Base-by-base conservation (phyloP, 1,284 basidiomycete species). In the Ganoderma multipileum region DNA sequence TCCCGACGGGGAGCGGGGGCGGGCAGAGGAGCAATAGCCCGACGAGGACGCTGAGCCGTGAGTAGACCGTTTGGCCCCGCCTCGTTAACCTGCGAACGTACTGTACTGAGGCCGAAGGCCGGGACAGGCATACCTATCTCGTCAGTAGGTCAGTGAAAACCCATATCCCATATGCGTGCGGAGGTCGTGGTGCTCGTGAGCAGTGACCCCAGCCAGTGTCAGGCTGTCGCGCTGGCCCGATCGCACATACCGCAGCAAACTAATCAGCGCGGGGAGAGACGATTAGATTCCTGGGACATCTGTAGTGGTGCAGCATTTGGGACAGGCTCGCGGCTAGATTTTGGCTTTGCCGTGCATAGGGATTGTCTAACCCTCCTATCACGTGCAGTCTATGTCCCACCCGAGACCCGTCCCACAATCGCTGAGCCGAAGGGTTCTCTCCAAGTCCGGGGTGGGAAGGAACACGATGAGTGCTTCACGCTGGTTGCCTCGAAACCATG, bases 41-140 rank as follows among this genome's bases (percentile, higher is more conserved):
- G 61, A 93, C 90, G 16, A 84, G 92, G 63, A 91, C 91, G 63
- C 82, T 93, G 47, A 93, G 91, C 82, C 90, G 93, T 94, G 84
- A 78, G 92, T 89, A 70, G 65, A 70, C 11, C 38, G 50, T 16
- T 11, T 16, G 11, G 16, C 52, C 55, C 26, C 60, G 42, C 44
- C 20, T 55, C 28, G 68, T 72, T 64, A 64, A 64, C 64, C 72
- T 68, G 68, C 73, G 68, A 33, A 33, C 39, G 44, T 64, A 61
- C 57, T 67, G n/a, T n/a, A n/a, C n/a, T n/a, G n/a, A n/a, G n/a
- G n/a, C n/a, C n/a, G n/a, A 39, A 66, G 67, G 42, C 68, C 67
- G 41, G 74, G 67, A 67, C 75, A 94, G 92, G 92, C 65, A 95
- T 95, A 78, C 93, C 93, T 58, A 87, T 95, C 41, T 85, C 92